Conservation (phyloP, 2,329 filamentous ascomycete species). For the Colletotrichum costaricense region DNA sequence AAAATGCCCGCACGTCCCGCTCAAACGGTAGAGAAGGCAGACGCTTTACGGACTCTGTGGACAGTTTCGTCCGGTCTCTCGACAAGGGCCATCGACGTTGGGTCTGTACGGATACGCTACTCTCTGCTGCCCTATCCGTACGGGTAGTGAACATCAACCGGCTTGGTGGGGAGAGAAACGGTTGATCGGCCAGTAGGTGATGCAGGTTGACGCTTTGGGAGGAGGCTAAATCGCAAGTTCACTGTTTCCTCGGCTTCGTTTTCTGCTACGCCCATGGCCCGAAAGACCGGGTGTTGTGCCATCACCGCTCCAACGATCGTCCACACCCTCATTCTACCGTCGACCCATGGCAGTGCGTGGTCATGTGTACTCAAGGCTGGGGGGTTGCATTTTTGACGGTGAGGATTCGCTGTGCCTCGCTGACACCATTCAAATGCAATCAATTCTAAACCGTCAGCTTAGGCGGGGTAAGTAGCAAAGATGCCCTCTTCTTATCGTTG, state of each 20-base stretch:
- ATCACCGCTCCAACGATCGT: slow-evolving; percentile 9
- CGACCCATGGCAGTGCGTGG: not conserved
- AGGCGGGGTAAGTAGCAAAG: slow-evolving; percentile 9
- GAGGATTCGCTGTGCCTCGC: slow-evolving; percentile 24
- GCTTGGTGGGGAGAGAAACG: slow-evolving; percentile 8
- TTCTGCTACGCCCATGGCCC: slow-evolving; percentile 18
- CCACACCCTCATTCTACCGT: slow-evolving; percentile 18
- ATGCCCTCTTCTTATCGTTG: slow-evolving; percentile 13
- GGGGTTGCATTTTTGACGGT: slow-evolving; percentile 9
- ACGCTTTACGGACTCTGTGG: not conserved
- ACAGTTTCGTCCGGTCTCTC: slow-evolving; percentile 13
- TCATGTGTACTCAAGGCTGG: slow-evolving; percentile 25
- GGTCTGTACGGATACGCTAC: not conserved
- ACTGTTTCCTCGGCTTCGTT: slow-evolving; percentile 5
- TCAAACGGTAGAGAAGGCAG: slow-evolving; percentile 4
- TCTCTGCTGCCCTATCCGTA: not conserved
- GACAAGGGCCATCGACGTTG: not conserved
- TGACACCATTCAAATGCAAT: slow-evolving; percentile 3
- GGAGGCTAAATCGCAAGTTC: slow-evolving; percentile 11
- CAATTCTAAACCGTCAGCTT: slow-evolving; percentile 28
- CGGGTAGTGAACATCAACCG: slow-evolving; percentile 6
- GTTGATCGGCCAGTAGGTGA: slow-evolving; percentile 3
- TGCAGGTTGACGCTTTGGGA: slow-evolving; percentile 15
- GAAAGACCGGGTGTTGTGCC: slow-evolving; percentile 11
- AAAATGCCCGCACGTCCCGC: slow-evolving; percentile 24